Base-by-base conservation (phyloP, 2,329 filamentous ascomycete species). In the Diaporthe citrichinensis region DNA sequence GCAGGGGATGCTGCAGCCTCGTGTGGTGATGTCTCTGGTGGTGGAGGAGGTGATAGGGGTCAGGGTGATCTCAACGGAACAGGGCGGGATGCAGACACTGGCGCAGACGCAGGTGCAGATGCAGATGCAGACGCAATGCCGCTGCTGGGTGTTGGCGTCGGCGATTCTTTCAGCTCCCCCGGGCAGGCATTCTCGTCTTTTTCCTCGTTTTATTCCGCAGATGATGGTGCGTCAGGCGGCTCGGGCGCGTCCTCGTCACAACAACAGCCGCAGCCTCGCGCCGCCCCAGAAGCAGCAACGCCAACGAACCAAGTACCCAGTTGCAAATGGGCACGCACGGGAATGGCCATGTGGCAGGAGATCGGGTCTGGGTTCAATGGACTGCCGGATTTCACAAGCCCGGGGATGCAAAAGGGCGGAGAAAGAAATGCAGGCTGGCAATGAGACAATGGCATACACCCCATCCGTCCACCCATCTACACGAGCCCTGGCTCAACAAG, bases 301-400 rank as follows among this genome's bases (percentile, higher is more conserved):
- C 31, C 65, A 15, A 53, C 31, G 31, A 53, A 5, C 17, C 46
- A 44, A 31, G 20, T n/a, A 20, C 8, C 46, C 12, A 39, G 7
- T 4, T 68, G 55, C 4, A 28, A n/a, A 3, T 78, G 77, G 75
- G 71, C 58, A 15, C 34, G 15, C 41, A 23, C 62, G 55, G 44
- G 69, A 7, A 51, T 49, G 9, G 72, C 69, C 4, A 75, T 74
- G 58, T 72, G 74, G 44, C 17, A 34, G 15, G 46, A 28, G n/a
- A 77, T 71, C n/a, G n/a, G 31, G 1, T 36, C 65, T 25, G 76
- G 76, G 2, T 77, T 73, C 15, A 71, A 77, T n/a, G 49, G 25
- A 0, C 17, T 77, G 25, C 76, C 73, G 4, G 73, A 75, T 17
- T 77, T 77, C 39, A 61, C 49, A 12, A 62, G 44, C 31, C 61